Percentiles rank a stretch among this genome's conserved stretches.
Conservation (phyloP, 179 eudicot genomes). For the Silene vulgaris region DNA sequence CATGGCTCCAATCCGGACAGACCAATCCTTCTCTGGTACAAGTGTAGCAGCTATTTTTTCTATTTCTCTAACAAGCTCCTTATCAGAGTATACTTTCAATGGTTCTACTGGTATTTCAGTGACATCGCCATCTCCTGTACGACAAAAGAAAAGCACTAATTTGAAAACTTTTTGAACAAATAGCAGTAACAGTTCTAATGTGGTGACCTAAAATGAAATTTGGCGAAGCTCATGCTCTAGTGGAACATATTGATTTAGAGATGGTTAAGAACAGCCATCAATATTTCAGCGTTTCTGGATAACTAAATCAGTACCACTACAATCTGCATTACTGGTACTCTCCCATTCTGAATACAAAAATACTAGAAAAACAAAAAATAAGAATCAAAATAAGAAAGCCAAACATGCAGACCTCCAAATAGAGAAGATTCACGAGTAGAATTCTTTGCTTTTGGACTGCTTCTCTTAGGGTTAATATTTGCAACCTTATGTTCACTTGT, state of each 20-base stretch:
- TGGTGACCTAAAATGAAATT: neutral
- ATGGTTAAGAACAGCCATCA: neutral
- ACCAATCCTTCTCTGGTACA: slow-evolving; percentile 98
- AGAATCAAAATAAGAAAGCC: slow-evolving; percentile 1
- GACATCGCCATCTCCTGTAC: slow-evolving; percentile 72
- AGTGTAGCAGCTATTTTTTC: slow-evolving; percentile 81
- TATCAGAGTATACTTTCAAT: slow-evolving; percentile 81
- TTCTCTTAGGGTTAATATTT: slow-evolving; percentile 54
- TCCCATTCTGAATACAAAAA: neutral
- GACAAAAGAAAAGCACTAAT: neutral
- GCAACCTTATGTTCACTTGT: slow-evolving; percentile 50
- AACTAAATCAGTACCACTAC: slow-evolving; percentile 9
- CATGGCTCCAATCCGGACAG: slow-evolving; percentile 91
- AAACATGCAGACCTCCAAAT: slow-evolving; percentile 69
- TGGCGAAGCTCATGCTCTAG: neutral
- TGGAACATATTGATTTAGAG: neutral
- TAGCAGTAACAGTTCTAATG: neutral
- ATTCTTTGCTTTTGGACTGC: slow-evolving; percentile 84
- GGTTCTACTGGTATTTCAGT: slow-evolving; percentile 91
- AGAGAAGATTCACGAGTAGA: slow-evolving; percentile 64
- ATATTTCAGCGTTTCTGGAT: neutral
- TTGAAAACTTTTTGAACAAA: neutral
- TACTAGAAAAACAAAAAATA: neutral
- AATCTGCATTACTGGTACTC: slow-evolving; percentile 8
- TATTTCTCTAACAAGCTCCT: slow-evolving; percentile 85